Evolutionary conservation across 2,329 filamentous ascomycete genomes (phyloP).

Genomic region (Epichloe aotearoae): DNA sequence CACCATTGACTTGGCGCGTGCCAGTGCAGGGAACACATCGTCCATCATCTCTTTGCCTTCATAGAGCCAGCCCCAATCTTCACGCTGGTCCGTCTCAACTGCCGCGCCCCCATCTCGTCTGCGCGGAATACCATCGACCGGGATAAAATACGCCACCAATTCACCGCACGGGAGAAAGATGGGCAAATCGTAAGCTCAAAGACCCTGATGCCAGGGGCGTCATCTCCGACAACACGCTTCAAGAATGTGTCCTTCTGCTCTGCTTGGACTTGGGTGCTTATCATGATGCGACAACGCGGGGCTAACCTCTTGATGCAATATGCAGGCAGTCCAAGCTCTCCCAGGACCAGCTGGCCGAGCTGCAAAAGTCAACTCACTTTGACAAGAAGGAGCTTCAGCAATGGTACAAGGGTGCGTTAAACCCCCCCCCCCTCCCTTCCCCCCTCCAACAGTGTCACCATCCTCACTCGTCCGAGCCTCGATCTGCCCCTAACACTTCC

Average conservation of each 20-base stretch:
- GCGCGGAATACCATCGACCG: not conserved
- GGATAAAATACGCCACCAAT: not conserved
- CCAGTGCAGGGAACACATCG: too few relatives aligned
- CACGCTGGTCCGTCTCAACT: too few relatives aligned
- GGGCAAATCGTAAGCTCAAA: slow-evolving; percentile 7
- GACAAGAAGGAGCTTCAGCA: slow-evolving; percentile 99
- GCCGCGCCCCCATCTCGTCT: not conserved
- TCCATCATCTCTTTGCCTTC: not conserved
- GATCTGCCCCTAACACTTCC: too few relatives aligned
- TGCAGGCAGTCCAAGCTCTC: slow-evolving; percentile 94
- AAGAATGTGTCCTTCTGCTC: too few relatives aligned
- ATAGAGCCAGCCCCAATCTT: too few relatives aligned
- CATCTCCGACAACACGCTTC: not conserved
- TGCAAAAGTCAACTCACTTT: slow-evolving; percentile 95
- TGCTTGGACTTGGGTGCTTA: not conserved
- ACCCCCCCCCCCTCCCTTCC: too few relatives aligned
- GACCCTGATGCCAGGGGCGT: not conserved
- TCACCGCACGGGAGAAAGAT: not conserved
- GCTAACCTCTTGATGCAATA: slow-evolving; percentile 10
- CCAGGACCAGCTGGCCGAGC: slow-evolving; percentile 84
- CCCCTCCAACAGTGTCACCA: not conserved
- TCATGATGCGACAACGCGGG: slow-evolving; percentile 3
- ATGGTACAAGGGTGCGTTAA: slow-evolving; percentile 84
- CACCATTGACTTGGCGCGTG: too few relatives aligned
- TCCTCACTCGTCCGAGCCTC: not conserved